A percentile compares a stretch with the other conserved stretches of the same genome.
These are phyloP conservation scores for Auriculariales sp. DNA, from an alignment of 768 basidiomycete species.

Conservation along the genomic window DNA sequence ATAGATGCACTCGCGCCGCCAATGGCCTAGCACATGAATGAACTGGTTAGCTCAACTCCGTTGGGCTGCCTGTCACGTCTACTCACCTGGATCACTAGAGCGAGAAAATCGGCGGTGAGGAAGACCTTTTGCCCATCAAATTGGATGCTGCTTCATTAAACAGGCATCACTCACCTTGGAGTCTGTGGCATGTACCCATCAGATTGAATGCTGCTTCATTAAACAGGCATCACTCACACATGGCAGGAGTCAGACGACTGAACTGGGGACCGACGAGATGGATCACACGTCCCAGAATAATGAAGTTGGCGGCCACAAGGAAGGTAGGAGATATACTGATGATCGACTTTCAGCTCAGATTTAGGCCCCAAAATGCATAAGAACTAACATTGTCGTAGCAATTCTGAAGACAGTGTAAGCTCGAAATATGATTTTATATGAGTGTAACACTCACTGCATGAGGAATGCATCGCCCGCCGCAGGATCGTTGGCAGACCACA, in stretches of 20 bases:
- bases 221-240: constrained; percentile 5
- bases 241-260: constrained; percentile 9
- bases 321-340: constrained; percentile 11
- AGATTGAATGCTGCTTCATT: too few relatives aligned
- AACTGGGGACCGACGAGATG: constrained; percentile 9
- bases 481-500: constrained; percentile 29
- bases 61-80: too few relatives aligned
- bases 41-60: too few relatives aligned
- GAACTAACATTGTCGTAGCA: constrained; percentile 26
- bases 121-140: too few relatives aligned
- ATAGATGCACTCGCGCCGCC: constrained; percentile 44
- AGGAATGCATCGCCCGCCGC: constrained; percentile 19
- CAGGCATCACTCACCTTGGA: too few relatives aligned
- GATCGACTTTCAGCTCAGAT: too few relatives aligned
- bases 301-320: constrained; percentile 10
- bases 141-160: too few relatives aligned
- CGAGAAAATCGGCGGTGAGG: constrained; percentile 27
- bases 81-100: too few relatives aligned
- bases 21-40: constrained; percentile 45
- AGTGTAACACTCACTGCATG: constrained; percentile 23
- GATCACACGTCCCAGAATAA: constrained; percentile 10
- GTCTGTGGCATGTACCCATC: too few relatives aligned
- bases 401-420: constrained; percentile 22
- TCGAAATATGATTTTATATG: background rate
- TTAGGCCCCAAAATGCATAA: background rate